These are phyloP conservation scores for Apiospora saccharicola DNA, from an alignment of 2,329 filamentous ascomycete genomes.

Conservation along the genomic window DNA sequence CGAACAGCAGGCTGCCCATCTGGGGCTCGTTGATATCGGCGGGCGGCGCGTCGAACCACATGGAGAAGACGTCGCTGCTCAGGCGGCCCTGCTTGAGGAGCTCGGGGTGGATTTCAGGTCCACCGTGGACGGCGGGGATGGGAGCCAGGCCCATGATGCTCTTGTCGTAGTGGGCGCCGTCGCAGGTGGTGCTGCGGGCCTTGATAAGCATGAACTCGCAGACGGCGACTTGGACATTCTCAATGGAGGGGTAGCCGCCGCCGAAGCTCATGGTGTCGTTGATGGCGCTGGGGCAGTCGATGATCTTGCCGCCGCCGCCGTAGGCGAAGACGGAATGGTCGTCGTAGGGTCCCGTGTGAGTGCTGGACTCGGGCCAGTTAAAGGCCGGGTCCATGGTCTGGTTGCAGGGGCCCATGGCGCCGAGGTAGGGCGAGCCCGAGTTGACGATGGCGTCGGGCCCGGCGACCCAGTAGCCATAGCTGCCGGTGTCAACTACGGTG, in stretches of 20 bases:
- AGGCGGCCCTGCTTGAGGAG: conserved; percentile 1
- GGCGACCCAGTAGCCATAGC: conserved; percentile 25
- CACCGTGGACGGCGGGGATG: background rate
- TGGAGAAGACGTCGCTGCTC: conserved; percentile 22
- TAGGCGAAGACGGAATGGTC: background rate
- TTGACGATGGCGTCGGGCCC: conserved; percentile 25
- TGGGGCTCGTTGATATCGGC: conserved; percentile 25
- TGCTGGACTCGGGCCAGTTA: conserved; percentile 23
- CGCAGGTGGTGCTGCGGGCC: background rate
- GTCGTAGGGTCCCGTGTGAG: background rate
- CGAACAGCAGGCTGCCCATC: conserved; percentile 23
- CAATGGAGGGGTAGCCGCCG: conserved; percentile 21
- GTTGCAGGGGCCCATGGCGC: conserved; percentile 23
- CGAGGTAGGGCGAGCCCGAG: conserved; percentile 26
- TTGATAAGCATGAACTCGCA: conserved; percentile 24
- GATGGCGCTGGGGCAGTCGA: conserved; percentile 22
- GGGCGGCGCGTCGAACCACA: conserved; percentile 24
- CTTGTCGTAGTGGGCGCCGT: conserved; percentile 23
- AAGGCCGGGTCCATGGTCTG: conserved; percentile 20
- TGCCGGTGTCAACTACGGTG: conserved; percentile 26
- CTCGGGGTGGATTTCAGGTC: conserved; percentile 22
- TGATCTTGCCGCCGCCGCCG: conserved; percentile 24
- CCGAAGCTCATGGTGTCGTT: conserved; percentile 25
- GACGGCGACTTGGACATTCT: conserved; percentile 23
- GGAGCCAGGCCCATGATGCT: conserved; percentile 26